Evolutionary conservation across 495 filamentous ascomycete species (phyloP).

Genomic region (Lophiostoma macrostomum): DNA sequence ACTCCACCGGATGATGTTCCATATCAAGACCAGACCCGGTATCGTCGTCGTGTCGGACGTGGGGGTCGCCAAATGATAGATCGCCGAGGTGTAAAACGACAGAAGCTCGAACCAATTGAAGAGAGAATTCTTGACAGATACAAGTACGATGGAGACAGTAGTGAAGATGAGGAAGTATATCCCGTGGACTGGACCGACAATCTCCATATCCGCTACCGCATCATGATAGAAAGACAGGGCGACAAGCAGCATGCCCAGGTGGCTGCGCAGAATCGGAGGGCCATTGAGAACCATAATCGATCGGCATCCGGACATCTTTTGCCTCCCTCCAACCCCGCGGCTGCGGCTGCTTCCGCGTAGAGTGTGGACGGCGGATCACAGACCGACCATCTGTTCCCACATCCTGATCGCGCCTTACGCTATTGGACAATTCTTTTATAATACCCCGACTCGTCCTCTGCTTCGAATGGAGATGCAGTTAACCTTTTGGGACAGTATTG

Average conservation of each 20-base stretch:
- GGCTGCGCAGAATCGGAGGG: slow-evolving; percentile 8
- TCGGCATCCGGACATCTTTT: slow-evolving; percentile 30
- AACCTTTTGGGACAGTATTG: too few relatives aligned
- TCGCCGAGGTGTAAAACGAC: slow-evolving; percentile 30
- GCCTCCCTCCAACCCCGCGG: slow-evolving; percentile 21
- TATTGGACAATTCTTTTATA: too few relatives aligned
- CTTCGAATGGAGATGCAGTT: too few relatives aligned
- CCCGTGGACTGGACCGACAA: slow-evolving; percentile 29
- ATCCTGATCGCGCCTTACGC: too few relatives aligned
- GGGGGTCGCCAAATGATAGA: slow-evolving; percentile 36
- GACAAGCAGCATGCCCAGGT: slow-evolving; percentile 28
- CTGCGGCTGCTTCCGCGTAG: too few relatives aligned
- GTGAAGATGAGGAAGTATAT: slow-evolving; percentile 32
- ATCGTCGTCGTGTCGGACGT: slow-evolving; percentile 30
- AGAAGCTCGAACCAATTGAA: slow-evolving; percentile 17
- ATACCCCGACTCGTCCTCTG: too few relatives aligned
- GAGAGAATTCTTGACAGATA: slow-evolving; percentile 29
- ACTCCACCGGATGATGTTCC: slow-evolving; percentile 31
- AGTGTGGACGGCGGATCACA: too few relatives aligned
- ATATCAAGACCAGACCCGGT: slow-evolving; percentile 18
- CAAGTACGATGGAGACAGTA: slow-evolving; percentile 28
- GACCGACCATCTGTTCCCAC: too few relatives aligned
- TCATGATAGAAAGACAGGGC: slow-evolving; percentile 31
- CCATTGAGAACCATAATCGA: slow-evolving; percentile 26
- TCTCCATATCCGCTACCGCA: slow-evolving; percentile 31